Evolutionary conservation across 352 stramenopile species (phyloP).

Genomic region (Aphanomyces astaci): DNA sequence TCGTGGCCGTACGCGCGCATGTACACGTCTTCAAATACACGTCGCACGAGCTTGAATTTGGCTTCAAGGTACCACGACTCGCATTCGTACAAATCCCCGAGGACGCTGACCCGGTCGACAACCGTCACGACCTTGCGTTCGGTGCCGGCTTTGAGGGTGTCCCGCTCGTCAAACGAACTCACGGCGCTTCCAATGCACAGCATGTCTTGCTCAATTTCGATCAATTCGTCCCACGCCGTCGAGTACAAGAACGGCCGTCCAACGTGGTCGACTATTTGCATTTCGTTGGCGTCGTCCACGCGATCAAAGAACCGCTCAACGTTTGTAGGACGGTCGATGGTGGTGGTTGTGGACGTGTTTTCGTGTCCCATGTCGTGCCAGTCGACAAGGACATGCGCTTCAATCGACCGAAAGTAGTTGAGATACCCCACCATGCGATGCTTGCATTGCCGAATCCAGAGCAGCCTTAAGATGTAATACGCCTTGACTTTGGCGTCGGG

Average conservation of each 20-base stretch:
- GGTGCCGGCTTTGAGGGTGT: slow-evolving; percentile 25
- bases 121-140: slow-evolving; percentile 19
- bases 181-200: slow-evolving; percentile 38
- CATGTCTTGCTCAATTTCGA: slow-evolving; percentile 39
- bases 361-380: background rate
- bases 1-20: slow-evolving; percentile 15
- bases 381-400: background rate
- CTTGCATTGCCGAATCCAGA: slow-evolving; percentile 31
- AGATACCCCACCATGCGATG: background rate
- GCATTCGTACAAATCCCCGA: slow-evolving; percentile 50
- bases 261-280: slow-evolving; percentile 28
- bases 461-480: slow-evolving; percentile 37
- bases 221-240: slow-evolving; percentile 33
- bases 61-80: slow-evolving; percentile 37
- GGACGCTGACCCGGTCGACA: slow-evolving; percentile 46
- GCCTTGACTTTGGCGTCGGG: slow-evolving; percentile 11
- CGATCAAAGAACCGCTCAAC: slow-evolving; percentile 29
- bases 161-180: slow-evolving; percentile 35
- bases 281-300: slow-evolving; percentile 46
- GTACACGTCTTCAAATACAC: slow-evolving; percentile 29
- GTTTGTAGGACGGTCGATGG: slow-evolving; percentile 26
- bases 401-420: slow-evolving; percentile 2
- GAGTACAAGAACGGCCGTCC: slow-evolving; percentile 32
- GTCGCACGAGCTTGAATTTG: slow-evolving; percentile 34
- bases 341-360: background rate